Evolutionary conservation across 1,284 basidiomycete genomes (phyloP).

Genomic region (Pascua guehoae): DNA sequence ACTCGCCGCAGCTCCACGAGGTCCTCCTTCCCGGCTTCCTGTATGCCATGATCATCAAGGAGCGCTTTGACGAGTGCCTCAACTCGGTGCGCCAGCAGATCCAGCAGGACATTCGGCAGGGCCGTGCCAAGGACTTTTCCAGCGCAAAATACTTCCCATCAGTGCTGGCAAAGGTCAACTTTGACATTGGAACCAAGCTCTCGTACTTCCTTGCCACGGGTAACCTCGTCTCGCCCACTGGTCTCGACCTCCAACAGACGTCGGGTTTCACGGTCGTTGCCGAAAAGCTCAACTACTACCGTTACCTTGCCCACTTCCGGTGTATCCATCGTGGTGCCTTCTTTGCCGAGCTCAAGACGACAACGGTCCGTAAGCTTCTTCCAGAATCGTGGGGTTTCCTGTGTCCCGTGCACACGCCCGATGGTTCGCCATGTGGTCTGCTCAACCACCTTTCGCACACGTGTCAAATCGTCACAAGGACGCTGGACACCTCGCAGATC

Average conservation of each 20-base stretch:
- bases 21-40: slow-evolving; percentile 89
- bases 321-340: slow-evolving; percentile 99
- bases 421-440: slow-evolving; percentile 95
- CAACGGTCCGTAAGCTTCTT: slow-evolving; percentile 91
- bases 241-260: slow-evolving; percentile 94
- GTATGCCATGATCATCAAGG: slow-evolving; percentile 98
- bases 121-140: slow-evolving; percentile 73
- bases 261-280: slow-evolving; percentile 98
- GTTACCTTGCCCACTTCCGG: slow-evolving; percentile 97
- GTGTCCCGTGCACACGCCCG: slow-evolving; percentile 98
- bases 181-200: slow-evolving; percentile 86
- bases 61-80: slow-evolving; percentile 87
- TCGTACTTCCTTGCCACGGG: slow-evolving; percentile 97
- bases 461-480: slow-evolving; percentile 82
- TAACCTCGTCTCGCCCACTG: slow-evolving; percentile 89
- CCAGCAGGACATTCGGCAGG: slow-evolving; percentile 67
- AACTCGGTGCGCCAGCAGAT: slow-evolving; percentile 72
- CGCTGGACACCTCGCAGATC: slow-evolving; percentile 72
- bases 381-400: slow-evolving; percentile 99
- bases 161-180: slow-evolving; percentile 73
- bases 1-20: slow-evolving; percentile 98
- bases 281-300: slow-evolving; percentile 98
- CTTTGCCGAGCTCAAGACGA: slow-evolving; percentile 98
- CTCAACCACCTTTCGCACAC: slow-evolving; percentile 95
- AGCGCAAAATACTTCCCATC: slow-evolving; percentile 84